A percentile compares a stretch with the other conserved stretches of the same genome.
Conservation (phyloP, 495 filamentous ascomycete genomes). For the Parachaetomium inaequale region DNA sequence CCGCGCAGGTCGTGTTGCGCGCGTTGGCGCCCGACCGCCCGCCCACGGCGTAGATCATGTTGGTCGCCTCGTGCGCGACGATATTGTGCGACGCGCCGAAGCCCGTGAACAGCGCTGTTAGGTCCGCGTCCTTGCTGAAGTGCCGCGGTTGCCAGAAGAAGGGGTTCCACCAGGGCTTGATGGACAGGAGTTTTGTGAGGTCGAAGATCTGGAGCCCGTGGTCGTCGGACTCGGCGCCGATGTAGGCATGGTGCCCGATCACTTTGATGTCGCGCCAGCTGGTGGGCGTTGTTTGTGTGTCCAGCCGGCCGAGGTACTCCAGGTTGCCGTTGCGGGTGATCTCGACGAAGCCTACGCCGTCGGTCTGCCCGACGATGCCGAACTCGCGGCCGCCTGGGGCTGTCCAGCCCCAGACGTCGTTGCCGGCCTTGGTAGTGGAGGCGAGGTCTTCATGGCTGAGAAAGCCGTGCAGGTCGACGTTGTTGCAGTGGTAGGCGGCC, state of each 20-base stretch:
- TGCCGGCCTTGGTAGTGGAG: conserved; percentile 36
- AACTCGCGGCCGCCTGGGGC: conserved; percentile 45
- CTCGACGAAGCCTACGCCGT: conserved; percentile 51
- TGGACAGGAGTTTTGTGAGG: conserved; percentile 36
- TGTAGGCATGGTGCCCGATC: conserved; percentile 42
- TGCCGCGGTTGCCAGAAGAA: conserved; percentile 19
- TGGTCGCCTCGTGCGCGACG: conserved; percentile 49
- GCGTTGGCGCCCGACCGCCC: conserved; percentile 44
- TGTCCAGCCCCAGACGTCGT: conserved; percentile 49
- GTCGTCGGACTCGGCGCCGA: conserved; percentile 44
- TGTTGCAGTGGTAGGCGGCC: conserved; percentile 50
- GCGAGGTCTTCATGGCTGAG: conserved; percentile 48
- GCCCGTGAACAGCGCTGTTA: conserved; percentile 25
- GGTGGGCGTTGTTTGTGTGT: conserved; percentile 31
- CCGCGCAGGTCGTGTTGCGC: conserved; percentile 43
- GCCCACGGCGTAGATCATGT: conserved; percentile 47
- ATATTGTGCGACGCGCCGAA: conserved; percentile 35
- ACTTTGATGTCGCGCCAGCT: conserved; percentile 48
- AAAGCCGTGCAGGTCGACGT: conserved; percentile 54
- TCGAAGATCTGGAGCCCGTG: conserved; percentile 51
- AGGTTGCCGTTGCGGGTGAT: conserved; percentile 40
- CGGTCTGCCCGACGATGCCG: conserved; percentile 47
- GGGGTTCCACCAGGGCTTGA: conserved; percentile 21
- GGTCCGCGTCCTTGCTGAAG: conserved; percentile 23
- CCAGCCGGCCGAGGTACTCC: conserved; percentile 48